A percentile compares a stretch with the other conserved stretches of the same genome.
These are phyloP conservation scores for Pouteria glomerata DNA, from an alignment of 148 eudicot genomes.

Conservation along the genomic window DNA sequence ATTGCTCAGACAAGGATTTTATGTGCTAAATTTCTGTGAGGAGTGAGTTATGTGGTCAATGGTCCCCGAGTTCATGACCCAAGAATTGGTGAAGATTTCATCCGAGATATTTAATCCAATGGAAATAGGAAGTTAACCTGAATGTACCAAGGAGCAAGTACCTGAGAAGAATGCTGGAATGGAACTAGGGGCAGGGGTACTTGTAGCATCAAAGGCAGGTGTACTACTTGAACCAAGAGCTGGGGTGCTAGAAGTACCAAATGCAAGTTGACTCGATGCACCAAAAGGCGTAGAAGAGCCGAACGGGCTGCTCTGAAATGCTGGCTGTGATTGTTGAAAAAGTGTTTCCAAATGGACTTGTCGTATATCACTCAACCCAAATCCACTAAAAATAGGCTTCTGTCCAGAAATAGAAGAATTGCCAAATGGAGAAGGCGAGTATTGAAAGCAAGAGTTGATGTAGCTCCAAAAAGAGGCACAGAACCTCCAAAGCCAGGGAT, in stretches of 20 bases:
- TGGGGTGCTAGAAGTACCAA: no score
- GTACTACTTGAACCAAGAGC: slow-evolving; percentile 71
- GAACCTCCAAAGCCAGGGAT: slow-evolving; percentile 69
- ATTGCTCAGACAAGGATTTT: no score
- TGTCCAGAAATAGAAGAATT: slow-evolving; percentile 73
- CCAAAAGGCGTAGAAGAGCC: no score
- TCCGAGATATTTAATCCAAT: no score
- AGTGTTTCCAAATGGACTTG: slow-evolving; percentile 91
- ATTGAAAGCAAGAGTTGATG: slow-evolving; percentile 67
- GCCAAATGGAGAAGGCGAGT: slow-evolving; percentile 63
- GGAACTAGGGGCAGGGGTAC: slow-evolving; percentile 37
- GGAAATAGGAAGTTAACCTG: no score
- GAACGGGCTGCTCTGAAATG: no score
- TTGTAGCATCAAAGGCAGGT: slow-evolving; percentile 57
- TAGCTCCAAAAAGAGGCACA: slow-evolving; percentile 54
- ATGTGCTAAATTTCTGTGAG: no score
- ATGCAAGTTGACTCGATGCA: no score
- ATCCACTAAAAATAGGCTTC: slow-evolving; percentile 81
- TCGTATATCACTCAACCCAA: slow-evolving; percentile 57
- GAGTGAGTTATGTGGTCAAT: no score
- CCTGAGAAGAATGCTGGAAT: slow-evolving; percentile 38
- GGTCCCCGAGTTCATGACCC: no score
- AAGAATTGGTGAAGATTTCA: no score
- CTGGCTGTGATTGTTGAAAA: slow-evolving; percentile 82
- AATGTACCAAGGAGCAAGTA: no score